These are phyloP conservation scores for Rhodotorula sp. DNA, from an alignment of 1,284 basidiomycete genomes.

Conservation along the genomic window DNA sequence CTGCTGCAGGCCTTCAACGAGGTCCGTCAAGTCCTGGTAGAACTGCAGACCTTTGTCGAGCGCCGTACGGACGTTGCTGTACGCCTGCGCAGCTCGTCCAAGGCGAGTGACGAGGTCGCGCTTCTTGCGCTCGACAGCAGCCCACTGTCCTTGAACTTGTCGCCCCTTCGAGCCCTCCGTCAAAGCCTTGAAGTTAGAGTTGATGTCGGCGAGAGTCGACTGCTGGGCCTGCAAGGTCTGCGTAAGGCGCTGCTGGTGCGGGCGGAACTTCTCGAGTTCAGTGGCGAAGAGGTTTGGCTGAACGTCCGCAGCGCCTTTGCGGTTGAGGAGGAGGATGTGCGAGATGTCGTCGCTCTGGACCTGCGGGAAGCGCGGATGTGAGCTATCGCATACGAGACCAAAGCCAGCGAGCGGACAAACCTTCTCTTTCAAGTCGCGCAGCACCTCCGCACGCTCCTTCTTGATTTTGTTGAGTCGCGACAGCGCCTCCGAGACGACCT, in stretches of 20 bases:
- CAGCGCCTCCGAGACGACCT: constrained; percentile 73
- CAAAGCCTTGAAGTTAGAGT: constrained; percentile 65
- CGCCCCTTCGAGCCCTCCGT: constrained; percentile 69
- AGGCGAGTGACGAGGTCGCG: constrained; percentile 70
- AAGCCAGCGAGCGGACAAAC: constrained; percentile 50
- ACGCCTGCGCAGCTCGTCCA: constrained; percentile 70
- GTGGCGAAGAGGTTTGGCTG: constrained; percentile 85
- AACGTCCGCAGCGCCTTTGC: constrained; percentile 64
- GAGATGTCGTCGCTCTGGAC: constrained; percentile 96
- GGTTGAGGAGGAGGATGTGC: constrained; percentile 85
- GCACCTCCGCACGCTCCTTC: constrained; percentile 75
- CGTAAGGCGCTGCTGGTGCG: constrained; percentile 77
- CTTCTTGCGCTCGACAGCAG: constrained; percentile 71
- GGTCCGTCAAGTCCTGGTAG: constrained; percentile 74
- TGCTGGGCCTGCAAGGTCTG: constrained; percentile 76
- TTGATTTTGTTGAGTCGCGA: constrained; percentile 75
- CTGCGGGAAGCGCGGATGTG: constrained; percentile 51
- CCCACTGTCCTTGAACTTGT: constrained; percentile 70
- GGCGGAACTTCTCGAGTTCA: constrained; percentile 92
- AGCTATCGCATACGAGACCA: background rate
- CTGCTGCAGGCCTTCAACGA: constrained; percentile 61
- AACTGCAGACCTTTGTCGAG: constrained; percentile 84
- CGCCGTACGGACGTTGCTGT: constrained; percentile 81
- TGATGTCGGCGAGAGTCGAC: constrained; percentile 65
- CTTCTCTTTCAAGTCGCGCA: constrained; percentile 93